phyloP scores from a whole-genome alignment of 257 asterid species.

The Nicotiana tomentosiformis region DNA sequence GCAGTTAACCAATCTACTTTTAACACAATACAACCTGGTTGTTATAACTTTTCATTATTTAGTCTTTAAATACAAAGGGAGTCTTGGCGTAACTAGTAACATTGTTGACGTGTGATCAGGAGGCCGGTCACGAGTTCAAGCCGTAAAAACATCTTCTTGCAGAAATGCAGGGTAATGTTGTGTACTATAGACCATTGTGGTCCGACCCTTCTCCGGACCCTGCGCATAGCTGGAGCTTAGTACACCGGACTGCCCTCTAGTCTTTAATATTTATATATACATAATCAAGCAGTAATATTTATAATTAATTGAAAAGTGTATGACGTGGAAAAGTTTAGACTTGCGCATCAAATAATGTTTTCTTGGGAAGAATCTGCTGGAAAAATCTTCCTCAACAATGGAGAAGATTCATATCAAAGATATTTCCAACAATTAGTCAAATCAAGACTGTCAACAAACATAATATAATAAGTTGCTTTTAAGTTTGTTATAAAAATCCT shows the following conservation, averaged over 20 bases:
- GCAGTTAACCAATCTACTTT: not conserved
- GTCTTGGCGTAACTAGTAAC: too few species aligned
- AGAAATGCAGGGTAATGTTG: too few species aligned
- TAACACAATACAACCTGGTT: conserved; percentile 6
- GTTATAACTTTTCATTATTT: not conserved
- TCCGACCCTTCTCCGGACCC: too few species aligned
- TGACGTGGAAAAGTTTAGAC: not conserved
- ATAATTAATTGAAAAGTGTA: not conserved
- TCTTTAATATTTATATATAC: not conserved
- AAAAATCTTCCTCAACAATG: not conserved
- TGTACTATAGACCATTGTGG: too few species aligned
- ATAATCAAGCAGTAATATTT: not conserved
- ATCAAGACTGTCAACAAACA: not conserved
- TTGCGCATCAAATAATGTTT: not conserved
- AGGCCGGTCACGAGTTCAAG: too few species aligned
- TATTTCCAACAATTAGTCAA: not conserved
- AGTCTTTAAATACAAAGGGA: not conserved
- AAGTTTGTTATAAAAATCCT: not conserved
- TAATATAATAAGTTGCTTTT: not conserved
- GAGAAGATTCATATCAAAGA: not conserved
- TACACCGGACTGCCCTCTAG: not conserved
- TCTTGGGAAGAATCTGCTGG: not conserved
- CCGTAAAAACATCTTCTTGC: too few species aligned
- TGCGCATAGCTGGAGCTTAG: too few species aligned
- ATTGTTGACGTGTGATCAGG: too few species aligned